phyloP scores from a whole-genome alignment of 805 yeast species.

The Metschnikowia lochheadii region DNA sequence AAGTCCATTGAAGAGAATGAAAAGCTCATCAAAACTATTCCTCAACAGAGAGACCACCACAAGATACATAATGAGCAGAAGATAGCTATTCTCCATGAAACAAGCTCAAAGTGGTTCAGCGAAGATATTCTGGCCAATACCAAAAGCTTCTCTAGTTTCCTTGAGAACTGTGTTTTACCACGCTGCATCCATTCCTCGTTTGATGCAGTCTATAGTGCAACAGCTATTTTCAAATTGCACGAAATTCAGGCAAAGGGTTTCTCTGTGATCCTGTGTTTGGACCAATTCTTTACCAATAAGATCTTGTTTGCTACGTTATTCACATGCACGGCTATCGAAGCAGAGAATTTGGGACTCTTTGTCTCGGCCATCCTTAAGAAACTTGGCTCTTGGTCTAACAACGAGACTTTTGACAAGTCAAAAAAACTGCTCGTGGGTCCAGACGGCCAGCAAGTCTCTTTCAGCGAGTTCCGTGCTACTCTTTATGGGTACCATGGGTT shows the following conservation, averaged over 20 bases:
- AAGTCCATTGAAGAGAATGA: slow-evolving; percentile 23
- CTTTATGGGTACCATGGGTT: slow-evolving; percentile 55
- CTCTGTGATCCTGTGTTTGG: slow-evolving; percentile 36
- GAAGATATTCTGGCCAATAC: slow-evolving; percentile 10
- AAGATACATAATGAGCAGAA: slow-evolving; percentile 32
- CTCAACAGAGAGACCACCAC: slow-evolving; percentile 45
- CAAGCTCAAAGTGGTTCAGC: slow-evolving; percentile 39
- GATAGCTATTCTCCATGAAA: slow-evolving; percentile 23
- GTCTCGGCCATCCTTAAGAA: slow-evolving; percentile 49
- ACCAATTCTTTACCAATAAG: slow-evolving; percentile 45
- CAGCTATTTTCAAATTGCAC: slow-evolving; percentile 54
- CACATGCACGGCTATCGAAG: slow-evolving; percentile 69
- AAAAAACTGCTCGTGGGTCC: background rate
- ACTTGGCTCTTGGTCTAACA: slow-evolving; percentile 43
- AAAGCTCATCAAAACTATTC: slow-evolving; percentile 24
- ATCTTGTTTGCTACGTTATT: slow-evolving; percentile 57
- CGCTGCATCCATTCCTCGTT: slow-evolving; percentile 73
- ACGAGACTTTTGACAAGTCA: slow-evolving; percentile 22
- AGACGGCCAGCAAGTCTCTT: slow-evolving; percentile 10
- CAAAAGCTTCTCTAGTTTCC: slow-evolving; percentile 28
- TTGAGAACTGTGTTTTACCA: slow-evolving; percentile 70
- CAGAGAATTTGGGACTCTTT: slow-evolving; percentile 80
- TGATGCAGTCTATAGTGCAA: slow-evolving; percentile 70
- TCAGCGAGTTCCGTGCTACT: slow-evolving; percentile 34
- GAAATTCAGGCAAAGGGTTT: slow-evolving; percentile 31